A percentile compares a stretch with the other conserved stretches of the same genome.
These are phyloP conservation scores for Trichoderma atrobrunneum DNA, from an alignment of 2,329 filamentous ascomycete species.

Conservation along the genomic window DNA sequence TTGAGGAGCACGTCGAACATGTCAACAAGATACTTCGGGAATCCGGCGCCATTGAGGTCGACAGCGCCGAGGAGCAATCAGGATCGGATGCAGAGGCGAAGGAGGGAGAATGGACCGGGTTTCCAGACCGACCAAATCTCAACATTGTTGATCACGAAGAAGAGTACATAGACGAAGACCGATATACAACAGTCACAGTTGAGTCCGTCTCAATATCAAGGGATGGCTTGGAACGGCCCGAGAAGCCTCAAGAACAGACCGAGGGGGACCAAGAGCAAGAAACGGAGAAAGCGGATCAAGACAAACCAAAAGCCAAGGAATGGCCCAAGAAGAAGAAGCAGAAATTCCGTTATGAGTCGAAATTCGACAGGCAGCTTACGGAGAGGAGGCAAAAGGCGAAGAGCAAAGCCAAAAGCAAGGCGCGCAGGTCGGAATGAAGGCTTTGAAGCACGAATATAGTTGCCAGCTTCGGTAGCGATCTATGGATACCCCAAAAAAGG, in stretches of 20 bases:
- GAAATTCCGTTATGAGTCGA: conserved; percentile 90
- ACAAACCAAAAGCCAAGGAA: conserved; percentile 31
- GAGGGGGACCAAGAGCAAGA: conserved; percentile 35
- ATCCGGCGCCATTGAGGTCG: conserved; percentile 46
- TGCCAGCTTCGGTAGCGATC: conserved; percentile 12
- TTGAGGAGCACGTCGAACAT: conserved; percentile 76
- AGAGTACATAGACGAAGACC: conserved; percentile 95
- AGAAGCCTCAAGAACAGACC: conserved; percentile 38
- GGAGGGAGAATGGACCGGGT: conserved; percentile 63
- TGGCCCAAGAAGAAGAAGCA: conserved; percentile 76
- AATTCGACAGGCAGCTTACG: conserved; percentile 75
- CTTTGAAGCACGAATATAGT: neutral
- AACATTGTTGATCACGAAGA: conserved; percentile 74
- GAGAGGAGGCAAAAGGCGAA: conserved; percentile 69
- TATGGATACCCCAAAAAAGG: conserved; percentile 35
- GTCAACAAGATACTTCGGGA: conserved; percentile 69
- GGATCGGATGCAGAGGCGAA: conserved; percentile 32
- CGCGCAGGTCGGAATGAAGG: conserved; percentile 25
- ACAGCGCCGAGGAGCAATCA: conserved; percentile 16
- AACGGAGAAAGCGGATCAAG: conserved; percentile 28
- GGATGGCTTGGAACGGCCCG: conserved; percentile 63
- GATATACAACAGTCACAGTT: conserved; percentile 91
- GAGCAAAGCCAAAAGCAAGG: conserved; percentile 56
- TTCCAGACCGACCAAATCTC: conserved; percentile 50
- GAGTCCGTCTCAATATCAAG: conserved; percentile 80